Percentiles rank a stretch among this genome's conserved stretches.
These are phyloP conservation scores for Pleodorina starrii DNA, from an alignment of 139 green algal genomes.

Conservation along the genomic window DNA sequence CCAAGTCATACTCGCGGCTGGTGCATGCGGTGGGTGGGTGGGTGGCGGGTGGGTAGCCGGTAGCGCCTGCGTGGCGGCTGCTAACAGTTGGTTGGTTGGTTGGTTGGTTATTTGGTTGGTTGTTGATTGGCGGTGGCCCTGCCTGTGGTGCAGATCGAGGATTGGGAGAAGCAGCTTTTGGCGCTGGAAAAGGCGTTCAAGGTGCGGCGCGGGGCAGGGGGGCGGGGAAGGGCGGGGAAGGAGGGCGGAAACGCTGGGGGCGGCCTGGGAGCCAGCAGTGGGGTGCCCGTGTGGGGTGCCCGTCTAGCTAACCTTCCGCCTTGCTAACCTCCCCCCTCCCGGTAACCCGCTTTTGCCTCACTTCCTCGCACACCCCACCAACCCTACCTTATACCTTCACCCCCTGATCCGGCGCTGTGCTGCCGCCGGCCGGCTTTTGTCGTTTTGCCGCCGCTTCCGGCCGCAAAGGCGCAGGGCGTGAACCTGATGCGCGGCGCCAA, in stretches of 20 bases:
- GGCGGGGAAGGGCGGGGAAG: neutral
- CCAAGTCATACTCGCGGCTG: conserved; percentile 31
- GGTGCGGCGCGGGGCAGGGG: neutral
- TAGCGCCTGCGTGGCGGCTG: neutral
- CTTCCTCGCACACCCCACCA: too few species aligned
- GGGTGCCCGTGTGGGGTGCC: too few species aligned
- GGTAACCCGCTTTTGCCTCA: too few species aligned
- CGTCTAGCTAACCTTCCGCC: too few species aligned
- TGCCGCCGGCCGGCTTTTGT: too few species aligned
- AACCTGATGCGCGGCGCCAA: conserved; percentile 70
- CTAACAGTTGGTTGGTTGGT: neutral
- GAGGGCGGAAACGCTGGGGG: too few species aligned
- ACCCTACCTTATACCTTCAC: too few species aligned
- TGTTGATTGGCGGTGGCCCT: too few species aligned
- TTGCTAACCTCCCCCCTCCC: too few species aligned
- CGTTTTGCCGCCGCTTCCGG: neutral
- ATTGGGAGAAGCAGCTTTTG: conserved; percentile 70
- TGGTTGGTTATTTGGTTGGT: neutral
- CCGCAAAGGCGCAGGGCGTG: neutral
- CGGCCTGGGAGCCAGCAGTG: neutral
- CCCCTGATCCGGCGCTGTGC: too few species aligned
- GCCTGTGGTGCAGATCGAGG: conserved; percentile 63
- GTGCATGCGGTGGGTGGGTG: conserved; percentile 15
- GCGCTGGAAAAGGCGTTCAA: conserved; percentile 53
- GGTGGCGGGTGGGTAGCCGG: too few species aligned